These are phyloP conservation scores for Chamaecrista fasciculata DNA, from an alignment of 306 rosid species.

Conservation along the genomic window DNA sequence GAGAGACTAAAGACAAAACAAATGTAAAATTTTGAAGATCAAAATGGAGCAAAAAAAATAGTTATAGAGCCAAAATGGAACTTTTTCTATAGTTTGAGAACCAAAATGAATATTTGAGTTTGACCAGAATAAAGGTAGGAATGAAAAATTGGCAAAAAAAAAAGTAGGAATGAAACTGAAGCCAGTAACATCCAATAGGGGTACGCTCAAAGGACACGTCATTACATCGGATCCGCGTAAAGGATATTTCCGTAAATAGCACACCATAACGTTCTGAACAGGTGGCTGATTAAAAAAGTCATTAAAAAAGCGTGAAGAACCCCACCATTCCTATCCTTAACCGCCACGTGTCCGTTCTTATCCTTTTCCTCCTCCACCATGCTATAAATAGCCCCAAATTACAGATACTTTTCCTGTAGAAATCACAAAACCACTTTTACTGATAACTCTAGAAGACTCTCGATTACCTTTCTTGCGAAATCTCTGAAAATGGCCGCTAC, in stretches of 20 bases:
- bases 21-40: too few species aligned
- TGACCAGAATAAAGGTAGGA: too few species aligned
- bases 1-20: too few species aligned
- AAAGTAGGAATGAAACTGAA: not conserved
- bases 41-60: too few species aligned
- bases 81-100: too few species aligned
- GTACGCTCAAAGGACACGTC: not conserved
- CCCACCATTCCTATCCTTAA: slow-evolving; percentile 16
- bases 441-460: not conserved
- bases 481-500: slow-evolving; percentile 67
- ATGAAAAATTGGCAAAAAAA: too few species aligned
- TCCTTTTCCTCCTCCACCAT: slow-evolving; percentile 39
- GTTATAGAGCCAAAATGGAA: too few species aligned
- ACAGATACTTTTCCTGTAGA: not conserved
- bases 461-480: not conserved
- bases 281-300: too few species aligned
- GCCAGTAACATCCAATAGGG: too few species aligned
- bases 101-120: too few species aligned
- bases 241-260: not conserved
- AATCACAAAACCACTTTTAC: not conserved
- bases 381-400: slow-evolving; percentile 46
- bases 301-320: slow-evolving; percentile 29
- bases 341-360: slow-evolving; percentile 58
- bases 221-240: not conserved
- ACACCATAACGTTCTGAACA: too few species aligned